Conservation (phyloP, 768 basidiomycete genomes). For the Pleurotus djamor region DNA sequence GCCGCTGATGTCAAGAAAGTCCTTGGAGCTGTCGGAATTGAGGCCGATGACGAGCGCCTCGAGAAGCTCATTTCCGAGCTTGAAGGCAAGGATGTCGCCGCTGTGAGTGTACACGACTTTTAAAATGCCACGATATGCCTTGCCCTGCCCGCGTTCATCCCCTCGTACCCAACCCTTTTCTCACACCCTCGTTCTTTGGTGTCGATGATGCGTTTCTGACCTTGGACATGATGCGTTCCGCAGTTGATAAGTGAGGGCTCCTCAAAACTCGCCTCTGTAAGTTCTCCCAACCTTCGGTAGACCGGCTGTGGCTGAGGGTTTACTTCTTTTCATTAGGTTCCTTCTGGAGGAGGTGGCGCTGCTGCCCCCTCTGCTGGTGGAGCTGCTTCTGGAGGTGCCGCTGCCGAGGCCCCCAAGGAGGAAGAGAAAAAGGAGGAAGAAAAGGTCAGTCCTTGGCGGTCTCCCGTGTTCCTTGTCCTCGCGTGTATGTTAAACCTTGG, state of each 20-base stretch:
- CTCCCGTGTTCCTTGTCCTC: background rate
- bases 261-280: constrained; percentile 89
- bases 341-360: constrained; percentile 86
- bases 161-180: background rate
- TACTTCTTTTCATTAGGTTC: constrained; percentile 49
- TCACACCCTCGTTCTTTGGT: background rate
- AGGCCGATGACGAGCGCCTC: constrained; percentile 81
- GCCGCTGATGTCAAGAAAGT: constrained; percentile 88
- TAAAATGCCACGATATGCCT: background rate
- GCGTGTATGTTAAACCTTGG: constrained; percentile 5
- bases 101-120: constrained; percentile 43
- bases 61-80: constrained; percentile 87
- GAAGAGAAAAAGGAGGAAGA: constrained; percentile 91
- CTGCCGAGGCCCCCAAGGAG: constrained; percentile 71
- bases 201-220: background rate
- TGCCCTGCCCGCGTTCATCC: background rate
- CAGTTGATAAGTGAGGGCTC: constrained; percentile 93
- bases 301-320: constrained; percentile 6
- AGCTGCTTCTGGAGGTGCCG: constrained; percentile 53
- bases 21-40: constrained; percentile 83
- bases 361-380: constrained; percentile 49
- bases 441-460: constrained; percentile 52
- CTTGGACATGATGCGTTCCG: background rate
- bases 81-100: constrained; percentile 83
- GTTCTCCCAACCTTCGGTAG: constrained; percentile 2